These are phyloP conservation scores for Microsporum ferrugineum DNA, from an alignment of 2,329 filamentous ascomycete genomes.

Conservation along the genomic window DNA sequence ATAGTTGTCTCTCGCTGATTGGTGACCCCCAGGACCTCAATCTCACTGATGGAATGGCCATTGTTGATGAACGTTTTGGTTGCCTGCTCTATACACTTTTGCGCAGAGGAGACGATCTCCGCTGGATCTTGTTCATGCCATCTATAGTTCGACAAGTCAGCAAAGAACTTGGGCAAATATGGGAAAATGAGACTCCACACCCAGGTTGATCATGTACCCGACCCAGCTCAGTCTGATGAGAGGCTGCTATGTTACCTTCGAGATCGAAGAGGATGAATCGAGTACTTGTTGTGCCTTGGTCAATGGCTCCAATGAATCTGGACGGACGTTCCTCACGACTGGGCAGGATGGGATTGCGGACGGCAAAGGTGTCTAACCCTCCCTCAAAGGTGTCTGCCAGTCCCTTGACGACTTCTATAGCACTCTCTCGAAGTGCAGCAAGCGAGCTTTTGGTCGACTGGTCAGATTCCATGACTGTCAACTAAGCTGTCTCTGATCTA, in stretches of 20 bases:
- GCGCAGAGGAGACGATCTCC: conserved; percentile 63
- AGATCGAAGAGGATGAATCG: conserved; percentile 85
- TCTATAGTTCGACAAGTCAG: conserved; percentile 32
- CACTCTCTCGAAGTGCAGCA: not conserved
- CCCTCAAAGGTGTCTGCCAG: not conserved
- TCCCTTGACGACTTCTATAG: conserved; percentile 1
- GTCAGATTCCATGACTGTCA: not conserved
- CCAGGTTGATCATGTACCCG: conserved; percentile 77
- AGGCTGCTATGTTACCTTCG: conserved; percentile 62
- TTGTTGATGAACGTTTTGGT: conserved; percentile 58
- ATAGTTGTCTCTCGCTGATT: conserved; percentile 84
- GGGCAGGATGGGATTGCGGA: not conserved
- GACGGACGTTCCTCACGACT: not conserved
- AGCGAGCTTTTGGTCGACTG: not conserved
- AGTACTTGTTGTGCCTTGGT: conserved; percentile 82
- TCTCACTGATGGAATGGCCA: conserved; percentile 55
- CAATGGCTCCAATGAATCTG: conserved; percentile 72
- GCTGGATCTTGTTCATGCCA: conserved; percentile 84
- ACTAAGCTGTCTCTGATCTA: not conserved
- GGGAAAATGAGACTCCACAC: conserved; percentile 40
- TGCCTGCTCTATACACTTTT: conserved; percentile 67
- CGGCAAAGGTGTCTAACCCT: not conserved
- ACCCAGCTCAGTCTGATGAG: conserved; percentile 76
- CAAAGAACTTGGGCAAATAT: not conserved
- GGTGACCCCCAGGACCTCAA: conserved; percentile 71